Evolutionary conservation across 2,329 filamentous ascomycete species (phyloP).

Genomic region (Epichloe brachyelytri): DNA sequence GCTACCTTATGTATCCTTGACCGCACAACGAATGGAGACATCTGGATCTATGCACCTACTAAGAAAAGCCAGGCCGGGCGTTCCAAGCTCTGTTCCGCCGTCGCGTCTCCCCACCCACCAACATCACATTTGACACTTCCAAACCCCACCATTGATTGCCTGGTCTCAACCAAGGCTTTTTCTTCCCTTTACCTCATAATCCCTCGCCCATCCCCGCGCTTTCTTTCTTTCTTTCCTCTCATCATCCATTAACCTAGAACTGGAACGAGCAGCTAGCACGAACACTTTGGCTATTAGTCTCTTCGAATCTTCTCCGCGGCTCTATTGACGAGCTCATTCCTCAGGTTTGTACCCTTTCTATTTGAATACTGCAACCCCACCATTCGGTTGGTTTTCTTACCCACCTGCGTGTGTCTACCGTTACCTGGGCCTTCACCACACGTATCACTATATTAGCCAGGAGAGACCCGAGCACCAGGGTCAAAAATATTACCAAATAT

Average conservation of each 20-base stretch:
- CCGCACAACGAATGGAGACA: neutral
- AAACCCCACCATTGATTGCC: neutral
- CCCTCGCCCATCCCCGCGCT: neutral
- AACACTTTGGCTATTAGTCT: neutral
- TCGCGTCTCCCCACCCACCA: neutral
- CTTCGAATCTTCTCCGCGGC: neutral
- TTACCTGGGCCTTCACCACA: neutral
- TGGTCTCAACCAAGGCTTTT: conserved; percentile 1
- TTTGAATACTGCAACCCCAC: neutral
- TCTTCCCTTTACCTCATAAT: neutral
- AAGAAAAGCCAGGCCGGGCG: conserved; percentile 1
- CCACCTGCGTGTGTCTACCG: neutral
- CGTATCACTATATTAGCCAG: neutral
- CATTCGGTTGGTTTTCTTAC: neutral
- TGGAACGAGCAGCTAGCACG: neutral
- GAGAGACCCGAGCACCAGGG: neutral
- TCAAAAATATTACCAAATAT: neutral
- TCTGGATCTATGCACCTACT: neutral
- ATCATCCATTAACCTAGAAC: neutral
- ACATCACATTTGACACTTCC: neutral
- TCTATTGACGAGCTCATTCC: neutral
- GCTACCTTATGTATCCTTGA: neutral
- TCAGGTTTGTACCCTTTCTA: neutral
- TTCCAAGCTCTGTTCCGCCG: neutral
- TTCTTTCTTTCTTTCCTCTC: neutral